These are phyloP conservation scores for Arxiozyma slooffiae DNA, from an alignment of 1,139 yeast genomes.

Conservation along the genomic window DNA sequence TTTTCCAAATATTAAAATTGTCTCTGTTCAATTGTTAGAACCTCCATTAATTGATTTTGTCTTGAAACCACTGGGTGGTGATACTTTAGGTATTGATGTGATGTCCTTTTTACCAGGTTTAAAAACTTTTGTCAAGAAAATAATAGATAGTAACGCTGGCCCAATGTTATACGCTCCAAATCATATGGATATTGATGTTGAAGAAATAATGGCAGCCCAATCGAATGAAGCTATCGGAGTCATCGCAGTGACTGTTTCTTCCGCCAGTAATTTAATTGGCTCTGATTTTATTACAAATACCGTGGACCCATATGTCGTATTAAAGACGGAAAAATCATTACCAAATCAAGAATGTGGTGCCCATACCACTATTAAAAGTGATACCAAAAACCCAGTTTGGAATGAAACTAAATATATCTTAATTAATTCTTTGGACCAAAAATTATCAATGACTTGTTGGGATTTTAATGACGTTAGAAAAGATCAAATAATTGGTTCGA, in stretches of 20 bases:
- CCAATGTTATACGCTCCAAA: slow-evolving; percentile 81
- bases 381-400: slow-evolving; percentile 49
- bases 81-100: slow-evolving; percentile 68
- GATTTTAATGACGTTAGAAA: slow-evolving; percentile 47
- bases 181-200: slow-evolving; percentile 63
- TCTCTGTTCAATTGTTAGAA: slow-evolving; percentile 62
- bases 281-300: slow-evolving; percentile 37
- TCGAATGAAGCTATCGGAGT: slow-evolving; percentile 61
- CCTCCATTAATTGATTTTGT: slow-evolving; percentile 71
- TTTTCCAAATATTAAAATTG: slow-evolving; percentile 67
- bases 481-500: slow-evolving; percentile 47
- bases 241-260: slow-evolving; percentile 50
- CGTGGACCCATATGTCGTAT: slow-evolving; percentile 52
- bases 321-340: slow-evolving; percentile 38
- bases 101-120: slow-evolving; percentile 79
- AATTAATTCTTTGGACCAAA: slow-evolving; percentile 49
- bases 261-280: slow-evolving; percentile 42
- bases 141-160: slow-evolving; percentile 59
- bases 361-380: slow-evolving; percentile 49
- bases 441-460: slow-evolving; percentile 45
- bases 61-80: slow-evolving; percentile 83
- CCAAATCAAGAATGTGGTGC: slow-evolving; percentile 33
- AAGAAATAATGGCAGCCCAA: slow-evolving; percentile 54
- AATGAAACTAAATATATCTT: slow-evolving; percentile 55
- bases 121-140: slow-evolving; percentile 58